Evolutionary conservation across 306 rosid species (phyloP), one percentile per base, ranked within the genome.

Genomic region (Dalbergia cultrata): DNA sequence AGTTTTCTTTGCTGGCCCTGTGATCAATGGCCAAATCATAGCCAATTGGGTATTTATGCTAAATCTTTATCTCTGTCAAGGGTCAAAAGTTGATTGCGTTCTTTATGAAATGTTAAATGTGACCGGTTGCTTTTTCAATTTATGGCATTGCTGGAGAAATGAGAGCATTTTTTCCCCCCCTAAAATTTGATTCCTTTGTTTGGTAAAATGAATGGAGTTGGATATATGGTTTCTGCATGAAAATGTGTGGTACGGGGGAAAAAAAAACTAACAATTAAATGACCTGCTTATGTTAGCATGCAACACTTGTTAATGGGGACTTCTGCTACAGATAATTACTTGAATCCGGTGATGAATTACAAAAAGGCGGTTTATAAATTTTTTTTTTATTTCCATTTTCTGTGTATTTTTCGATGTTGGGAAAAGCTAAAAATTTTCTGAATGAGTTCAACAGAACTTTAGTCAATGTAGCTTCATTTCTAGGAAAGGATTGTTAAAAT

Each of bases 381-480:
- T 12, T 13, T 52, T 44, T 22, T 57, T 9, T 41, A n/a, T 78
- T 35, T 5, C 41, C 60, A 35, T 41, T 78, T 4, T 37, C 58
- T 54, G 21, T 41, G 68, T 21, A 57, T 12, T 22, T 49, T 58
- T 41, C 31, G 9, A 54, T 77, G 22, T 0, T 54, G 34, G 6
- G 35, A 4, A 21, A 49, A 56, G 70, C 6, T 45, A 62, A 7
- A 47, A 75, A 49, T 33, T 41, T 19, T 45, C 45, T n/a, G 37
- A 63, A 49, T 33, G 72, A 50, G 64, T 13, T 63, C 33, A 31
- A 2, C 14, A 9, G 47, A 50, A 50, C 49, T 12, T 21, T 11
- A 49, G 18, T 56, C 80, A 37, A 50, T 12, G 52, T 35, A 63
- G 34, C 34, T 76, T 76, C 64, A 19, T n/a, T 64, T 9, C 5